These are phyloP conservation scores for Metschnikowia amazonensis DNA, from an alignment of 805 yeast genomes.

Conservation along the genomic window DNA sequence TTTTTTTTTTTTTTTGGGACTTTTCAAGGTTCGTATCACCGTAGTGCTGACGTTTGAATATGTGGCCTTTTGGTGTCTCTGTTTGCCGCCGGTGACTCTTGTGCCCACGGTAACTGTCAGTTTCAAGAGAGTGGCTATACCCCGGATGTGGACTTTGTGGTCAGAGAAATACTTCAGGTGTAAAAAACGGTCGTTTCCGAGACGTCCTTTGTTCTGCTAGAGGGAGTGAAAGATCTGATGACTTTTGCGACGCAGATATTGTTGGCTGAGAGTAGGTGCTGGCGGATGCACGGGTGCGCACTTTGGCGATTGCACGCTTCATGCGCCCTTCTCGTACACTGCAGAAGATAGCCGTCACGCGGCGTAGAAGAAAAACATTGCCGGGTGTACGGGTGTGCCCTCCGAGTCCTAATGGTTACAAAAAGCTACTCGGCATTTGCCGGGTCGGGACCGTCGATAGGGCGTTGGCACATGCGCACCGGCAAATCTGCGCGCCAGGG, in stretches of 20 bases:
- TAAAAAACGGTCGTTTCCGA: neutral
- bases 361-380: too few relatives aligned
- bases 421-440: too few relatives aligned
- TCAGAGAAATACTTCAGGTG: neutral
- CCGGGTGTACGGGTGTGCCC: too few relatives aligned
- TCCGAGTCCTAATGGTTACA: too few relatives aligned
- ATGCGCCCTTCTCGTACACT: too few relatives aligned
- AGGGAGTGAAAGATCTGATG: neutral
- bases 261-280: neutral
- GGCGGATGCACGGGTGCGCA: slow-evolving; percentile 1
- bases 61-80: neutral
- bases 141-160: neutral
- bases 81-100: neutral
- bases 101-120: neutral
- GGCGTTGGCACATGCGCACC: neutral
- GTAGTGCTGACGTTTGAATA: neutral
- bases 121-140: neutral
- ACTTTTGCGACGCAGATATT: neutral
- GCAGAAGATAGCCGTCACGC: too few relatives aligned
- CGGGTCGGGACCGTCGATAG: too few relatives aligned
- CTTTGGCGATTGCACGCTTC: neutral
- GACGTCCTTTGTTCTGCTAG: neutral
- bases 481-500: neutral
- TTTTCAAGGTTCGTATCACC: neutral
- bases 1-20: too few relatives aligned